Evolutionary conservation across 1,284 basidiomycete species (phyloP).

Genomic region (Cryptococcus sp.): DNA sequence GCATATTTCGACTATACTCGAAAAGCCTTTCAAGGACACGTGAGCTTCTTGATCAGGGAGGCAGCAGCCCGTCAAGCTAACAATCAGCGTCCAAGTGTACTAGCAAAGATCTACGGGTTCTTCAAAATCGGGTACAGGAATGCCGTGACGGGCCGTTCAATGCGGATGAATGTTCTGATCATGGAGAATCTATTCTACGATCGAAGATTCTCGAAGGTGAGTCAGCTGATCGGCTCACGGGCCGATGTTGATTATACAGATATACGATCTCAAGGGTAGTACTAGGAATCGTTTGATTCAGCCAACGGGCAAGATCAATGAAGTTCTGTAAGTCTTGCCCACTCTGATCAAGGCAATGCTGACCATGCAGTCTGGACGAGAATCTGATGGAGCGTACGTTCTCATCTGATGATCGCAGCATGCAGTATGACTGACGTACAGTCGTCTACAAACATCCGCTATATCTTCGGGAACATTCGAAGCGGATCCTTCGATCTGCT

Average conservation of each 20-base stretch:
- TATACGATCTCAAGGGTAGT: conserved; percentile 92
- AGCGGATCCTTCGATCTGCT: conserved; percentile 83
- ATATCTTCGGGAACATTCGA: conserved; percentile 91
- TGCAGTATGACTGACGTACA: conserved; percentile 5
- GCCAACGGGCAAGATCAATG: conserved; percentile 83
- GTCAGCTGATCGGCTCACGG: background rate
- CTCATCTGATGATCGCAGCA: background rate
- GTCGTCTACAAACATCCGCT: conserved; percentile 61
- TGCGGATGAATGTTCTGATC: conserved; percentile 90
- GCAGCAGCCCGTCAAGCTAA: conserved; percentile 22
- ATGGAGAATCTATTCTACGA: conserved; percentile 99
- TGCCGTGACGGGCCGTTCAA: conserved; percentile 67
- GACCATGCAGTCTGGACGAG: conserved; percentile 46
- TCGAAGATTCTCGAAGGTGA: conserved; percentile 74
- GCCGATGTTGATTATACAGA: conserved; percentile 52
- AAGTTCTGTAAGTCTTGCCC: conserved; percentile 61
- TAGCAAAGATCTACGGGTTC: conserved; percentile 97
- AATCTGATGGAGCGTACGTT: conserved; percentile 44
- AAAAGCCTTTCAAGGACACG: conserved; percentile 62
- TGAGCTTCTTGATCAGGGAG: conserved; percentile 43
- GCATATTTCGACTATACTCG: conserved; percentile 98
- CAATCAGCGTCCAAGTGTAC: conserved; percentile 75
- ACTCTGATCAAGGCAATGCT: background rate
- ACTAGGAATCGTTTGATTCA: conserved; percentile 87
- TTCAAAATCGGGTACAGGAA: conserved; percentile 93